These are phyloP conservation scores for Bolboschoenus planiculmis DNA, from an alignment of 176 grass and related monocot species.

Conservation along the genomic window DNA sequence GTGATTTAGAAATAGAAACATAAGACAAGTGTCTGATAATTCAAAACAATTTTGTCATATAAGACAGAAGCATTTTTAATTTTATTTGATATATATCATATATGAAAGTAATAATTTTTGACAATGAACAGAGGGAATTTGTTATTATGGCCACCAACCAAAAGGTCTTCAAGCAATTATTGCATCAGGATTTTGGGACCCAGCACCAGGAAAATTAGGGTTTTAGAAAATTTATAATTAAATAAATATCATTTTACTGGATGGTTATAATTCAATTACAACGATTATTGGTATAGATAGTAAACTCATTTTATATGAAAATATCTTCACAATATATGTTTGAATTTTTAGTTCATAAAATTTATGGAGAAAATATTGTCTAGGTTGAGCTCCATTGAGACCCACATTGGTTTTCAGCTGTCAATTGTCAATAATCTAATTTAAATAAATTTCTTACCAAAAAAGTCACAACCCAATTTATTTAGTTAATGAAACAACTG, in stretches of 20 bases:
- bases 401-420: no score
- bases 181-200: slow-evolving; percentile 3
- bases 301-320: no score
- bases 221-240: not conserved
- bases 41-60: not conserved
- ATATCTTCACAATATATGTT: no score
- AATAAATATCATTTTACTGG: no score
- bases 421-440: not conserved
- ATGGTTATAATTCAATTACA: no score
- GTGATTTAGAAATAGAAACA: not conserved
- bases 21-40: not conserved
- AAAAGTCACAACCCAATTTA: not conserved
- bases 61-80: not conserved
- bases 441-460: not conserved
- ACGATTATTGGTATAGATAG: no score
- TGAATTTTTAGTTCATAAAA: no score
- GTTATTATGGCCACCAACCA: not conserved
- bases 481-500: no score
- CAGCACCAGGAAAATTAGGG: not conserved
- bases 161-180: not conserved
- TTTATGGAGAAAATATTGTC: no score
- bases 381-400: no score
- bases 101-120: not conserved
- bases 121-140: not conserved
- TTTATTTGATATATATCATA: not conserved